These are phyloP conservation scores for Nemania abortiva DNA, from an alignment of 2,329 filamentous ascomycete species.

Conservation along the genomic window DNA sequence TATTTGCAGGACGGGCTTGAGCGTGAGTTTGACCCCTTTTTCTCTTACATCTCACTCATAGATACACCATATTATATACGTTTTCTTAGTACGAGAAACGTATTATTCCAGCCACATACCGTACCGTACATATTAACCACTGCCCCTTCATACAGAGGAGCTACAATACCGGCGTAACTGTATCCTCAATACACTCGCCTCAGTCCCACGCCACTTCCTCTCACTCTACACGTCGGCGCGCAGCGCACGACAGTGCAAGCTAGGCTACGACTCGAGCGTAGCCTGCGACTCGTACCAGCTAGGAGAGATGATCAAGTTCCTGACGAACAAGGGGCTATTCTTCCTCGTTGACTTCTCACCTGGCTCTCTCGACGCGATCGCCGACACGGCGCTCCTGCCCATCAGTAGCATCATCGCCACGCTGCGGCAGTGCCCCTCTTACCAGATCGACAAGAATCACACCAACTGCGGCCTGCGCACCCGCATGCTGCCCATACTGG, in stretches of 20 bases:
- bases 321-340: constrained; percentile 71
- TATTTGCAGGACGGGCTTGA: constrained; percentile 77
- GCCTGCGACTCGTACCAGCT: constrained; percentile 84
- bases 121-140: constrained; percentile 38
- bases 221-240: constrained; percentile 74
- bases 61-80: background rate
- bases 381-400: constrained; percentile 68
- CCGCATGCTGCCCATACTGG: constrained; percentile 73
- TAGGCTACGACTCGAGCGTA: constrained; percentile 78
- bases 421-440: constrained; percentile 75
- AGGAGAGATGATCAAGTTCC: constrained; percentile 81
- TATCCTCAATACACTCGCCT: constrained; percentile 76
- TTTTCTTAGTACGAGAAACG: background rate
- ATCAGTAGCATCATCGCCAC: constrained; percentile 70
- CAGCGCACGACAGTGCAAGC: constrained; percentile 71
- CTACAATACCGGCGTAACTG: constrained; percentile 73
- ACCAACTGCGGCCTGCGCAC: constrained; percentile 78
- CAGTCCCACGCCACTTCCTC: constrained; percentile 76
- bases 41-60: constrained; percentile 1
- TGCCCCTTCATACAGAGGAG: constrained; percentile 63
- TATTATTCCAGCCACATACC: background rate
- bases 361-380: constrained; percentile 58
- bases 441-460: constrained; percentile 81
- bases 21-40: constrained; percentile 56
- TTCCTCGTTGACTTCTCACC: constrained; percentile 69